phyloP scores from a whole-genome alignment of 306 rosid species.

The Gynostemma pentaphyllum region DNA sequence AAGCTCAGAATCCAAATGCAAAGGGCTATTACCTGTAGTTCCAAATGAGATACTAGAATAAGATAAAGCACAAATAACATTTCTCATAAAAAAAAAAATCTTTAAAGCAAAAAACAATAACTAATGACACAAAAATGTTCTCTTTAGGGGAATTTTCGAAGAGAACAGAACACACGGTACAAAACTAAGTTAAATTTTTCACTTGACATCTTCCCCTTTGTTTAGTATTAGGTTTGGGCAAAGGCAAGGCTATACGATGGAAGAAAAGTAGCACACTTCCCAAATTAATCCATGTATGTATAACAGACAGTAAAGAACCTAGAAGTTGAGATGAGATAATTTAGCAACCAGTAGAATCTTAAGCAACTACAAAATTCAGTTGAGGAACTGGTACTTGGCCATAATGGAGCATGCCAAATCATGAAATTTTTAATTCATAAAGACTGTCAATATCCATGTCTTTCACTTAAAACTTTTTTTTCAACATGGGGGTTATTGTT shows the following conservation, averaged over 20 bases:
- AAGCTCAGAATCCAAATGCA: conserved; percentile 35
- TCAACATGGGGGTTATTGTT: not conserved
- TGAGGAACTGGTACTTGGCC: not conserved
- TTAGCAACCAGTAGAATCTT: not conserved
- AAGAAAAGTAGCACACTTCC: not conserved
- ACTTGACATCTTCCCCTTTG: no score
- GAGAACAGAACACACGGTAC: no score
- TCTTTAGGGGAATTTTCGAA: not conserved
- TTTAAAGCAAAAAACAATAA: not conserved
- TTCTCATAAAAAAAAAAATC: not conserved
- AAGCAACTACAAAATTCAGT: not conserved
- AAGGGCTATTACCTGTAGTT: conserved; percentile 44
- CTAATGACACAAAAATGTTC: not conserved
- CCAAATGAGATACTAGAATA: conserved; percentile 18
- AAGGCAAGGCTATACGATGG: not conserved
- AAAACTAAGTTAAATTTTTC: not conserved
- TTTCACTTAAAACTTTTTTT: not conserved
- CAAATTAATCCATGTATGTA: not conserved
- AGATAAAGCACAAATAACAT: not conserved
- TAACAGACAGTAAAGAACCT: not conserved
- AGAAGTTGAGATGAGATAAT: not conserved
- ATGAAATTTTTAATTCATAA: not conserved
- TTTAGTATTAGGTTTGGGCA: not conserved
- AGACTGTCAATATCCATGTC: not conserved
- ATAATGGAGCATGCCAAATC: not conserved